Conservation (phyloP, 192 early-diverging fungal species). For the Obelidium mucronatum region DNA sequence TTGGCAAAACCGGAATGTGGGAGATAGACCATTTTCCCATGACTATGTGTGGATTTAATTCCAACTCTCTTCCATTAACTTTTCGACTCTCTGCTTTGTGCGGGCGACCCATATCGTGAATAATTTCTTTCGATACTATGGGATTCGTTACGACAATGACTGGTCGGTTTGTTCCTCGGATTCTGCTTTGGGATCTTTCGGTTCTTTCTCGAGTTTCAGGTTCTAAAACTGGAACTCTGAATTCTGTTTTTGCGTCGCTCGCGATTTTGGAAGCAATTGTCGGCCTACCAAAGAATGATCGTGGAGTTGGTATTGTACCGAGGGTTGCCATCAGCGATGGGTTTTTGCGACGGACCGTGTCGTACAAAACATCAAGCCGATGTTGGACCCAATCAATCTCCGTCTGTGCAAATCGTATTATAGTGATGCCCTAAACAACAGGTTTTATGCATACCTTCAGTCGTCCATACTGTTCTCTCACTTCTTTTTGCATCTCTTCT, state of each 20-base stretch:
- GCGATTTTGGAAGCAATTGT: neutral
- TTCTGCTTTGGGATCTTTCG: neutral
- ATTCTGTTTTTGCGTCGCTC: neutral
- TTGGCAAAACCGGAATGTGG: neutral
- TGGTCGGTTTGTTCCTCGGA: neutral
- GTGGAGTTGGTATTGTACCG: slow-evolving; percentile 12
- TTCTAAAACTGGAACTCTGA: neutral
- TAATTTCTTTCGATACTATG: neutral
- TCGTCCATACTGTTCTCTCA: slow-evolving; percentile 25
- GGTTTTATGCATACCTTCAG: slow-evolving; percentile 25
- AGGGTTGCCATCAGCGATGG: slow-evolving; percentile 21
- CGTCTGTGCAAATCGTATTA: neutral
- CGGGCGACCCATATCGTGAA: neutral
- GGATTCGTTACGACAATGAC: neutral
- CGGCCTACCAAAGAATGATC: slow-evolving; percentile 8
- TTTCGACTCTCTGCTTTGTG: too few relatives aligned
- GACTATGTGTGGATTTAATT: neutral
- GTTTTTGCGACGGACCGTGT: slow-evolving; percentile 29
- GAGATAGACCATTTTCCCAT: neutral
- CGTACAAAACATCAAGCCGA: slow-evolving; percentile 22
- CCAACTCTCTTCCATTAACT: neutral
- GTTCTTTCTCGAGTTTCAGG: neutral
- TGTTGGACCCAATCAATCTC: slow-evolving; percentile 33
- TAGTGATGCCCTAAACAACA: neutral
- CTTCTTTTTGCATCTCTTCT: slow-evolving; percentile 29